A percentile compares a stretch with the other conserved stretches of the same genome.
Evolutionary conservation across 228 moss, liverwort and hornwort species (phyloP).

Genomic region (Sphagnum fallax): DNA sequence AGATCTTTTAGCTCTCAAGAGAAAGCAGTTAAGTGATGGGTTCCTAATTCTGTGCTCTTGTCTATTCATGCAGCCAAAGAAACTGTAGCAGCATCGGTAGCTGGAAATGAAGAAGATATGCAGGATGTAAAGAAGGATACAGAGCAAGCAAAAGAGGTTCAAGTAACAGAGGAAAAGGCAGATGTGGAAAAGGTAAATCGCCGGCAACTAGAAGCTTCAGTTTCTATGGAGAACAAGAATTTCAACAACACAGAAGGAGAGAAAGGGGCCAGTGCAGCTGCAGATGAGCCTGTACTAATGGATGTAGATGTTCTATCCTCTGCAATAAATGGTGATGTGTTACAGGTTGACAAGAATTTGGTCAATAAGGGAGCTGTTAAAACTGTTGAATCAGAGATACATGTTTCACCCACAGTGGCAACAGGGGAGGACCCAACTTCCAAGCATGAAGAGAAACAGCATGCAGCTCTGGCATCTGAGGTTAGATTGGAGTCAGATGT

Average conservation of each 20-base stretch:
- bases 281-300: conserved; percentile 3
- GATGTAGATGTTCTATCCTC: background rate
- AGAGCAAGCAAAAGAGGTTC: background rate
- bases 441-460: background rate
- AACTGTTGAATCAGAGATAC: background rate
- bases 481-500: background rate
- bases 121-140: conserved; percentile 6
- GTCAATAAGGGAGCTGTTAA: background rate
- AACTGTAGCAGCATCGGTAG: background rate
- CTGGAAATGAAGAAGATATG: conserved; percentile 17
- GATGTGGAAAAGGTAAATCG: background rate
- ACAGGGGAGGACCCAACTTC: background rate
- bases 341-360: too few species aligned
- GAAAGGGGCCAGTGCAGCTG: background rate
- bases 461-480: background rate
- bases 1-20: too few species aligned
- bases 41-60: background rate
- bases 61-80: background rate
- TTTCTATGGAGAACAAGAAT: background rate
- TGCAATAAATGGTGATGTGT: too few species aligned
- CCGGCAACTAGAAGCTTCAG: too few species aligned
- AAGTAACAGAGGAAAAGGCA: background rate
- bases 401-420: background rate
- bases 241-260: background rate
- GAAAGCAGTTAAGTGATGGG: background rate